Base-by-base conservation (phyloP, 768 basidiomycete species). In the Hemileccinum rubropunctum region DNA sequence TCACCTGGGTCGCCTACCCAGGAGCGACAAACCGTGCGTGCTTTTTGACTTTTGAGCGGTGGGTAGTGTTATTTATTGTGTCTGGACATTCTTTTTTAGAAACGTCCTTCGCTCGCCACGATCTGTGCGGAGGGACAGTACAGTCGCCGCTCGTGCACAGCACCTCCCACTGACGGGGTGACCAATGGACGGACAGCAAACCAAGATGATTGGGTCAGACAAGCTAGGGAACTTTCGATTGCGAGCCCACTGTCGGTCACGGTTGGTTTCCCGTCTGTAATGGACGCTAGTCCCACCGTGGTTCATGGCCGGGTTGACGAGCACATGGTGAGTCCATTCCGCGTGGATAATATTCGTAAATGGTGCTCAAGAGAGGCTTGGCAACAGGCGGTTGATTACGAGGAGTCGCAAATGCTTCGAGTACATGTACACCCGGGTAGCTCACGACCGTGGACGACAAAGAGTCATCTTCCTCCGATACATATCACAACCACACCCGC, bases 191-290 rank as follows among this genome's bases (percentile, higher is more conserved):
- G 76, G 57, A 65, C 74, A 23, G 69, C 74, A 36, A 65, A 70
- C 15, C 76, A 80, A 9, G 88, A 88, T 50, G 87, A 90, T 60
- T 91, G 86, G 88, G 87, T 90, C 11, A 73, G 75, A 50, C 85
- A 83, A 60, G 79, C 88, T 4, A 76, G 79, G 47, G 83, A 77
- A 41, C 74, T 90, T 52, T 75, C 77, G n/a, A 84, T 90, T 34
- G 13, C 58, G 39, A 65, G 63, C 26, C 63, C 63, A 13, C 37
- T 63, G 21, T 43, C 58, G 6, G 52, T 62, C 48, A 40, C 55
- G 27, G 40, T 53, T 6, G 63, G 54, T 12, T 57, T 52, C 17
- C 50, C 50, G 32, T 23, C 42, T n/a, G 37, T 14, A 0, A 12
- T 47, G 38, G 38, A 33, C 13, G 48, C 41, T 15, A 17, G 37